Base-by-base conservation (phyloP, 192 early-diverging fungal species). In the Powellomyces hirtus region DNA sequence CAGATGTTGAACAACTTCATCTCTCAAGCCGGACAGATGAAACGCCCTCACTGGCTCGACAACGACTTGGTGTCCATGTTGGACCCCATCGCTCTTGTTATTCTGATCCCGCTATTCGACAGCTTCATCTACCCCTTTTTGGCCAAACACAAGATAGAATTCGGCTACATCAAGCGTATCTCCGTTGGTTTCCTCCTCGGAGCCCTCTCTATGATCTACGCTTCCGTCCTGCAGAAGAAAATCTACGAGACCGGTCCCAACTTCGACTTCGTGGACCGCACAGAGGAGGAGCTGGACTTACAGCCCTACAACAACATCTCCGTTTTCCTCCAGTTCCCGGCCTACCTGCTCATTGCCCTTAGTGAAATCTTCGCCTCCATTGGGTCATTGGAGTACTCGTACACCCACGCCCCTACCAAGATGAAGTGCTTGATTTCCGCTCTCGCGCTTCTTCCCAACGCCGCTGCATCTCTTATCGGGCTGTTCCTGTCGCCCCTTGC, bases 101-200 rank as follows among this genome's bases (percentile, higher is more conserved):
- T 51, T 50, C 67, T 84, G 13, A 90, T 90, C 59, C 90, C 90
- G 20, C 69, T 91, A 45, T 85, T 91, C 53, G 88, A 91, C 75
- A 65, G 62, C 33, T 20, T 80, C 46, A 57, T 88, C 42, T 89
- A 88, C 77, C 90, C 90, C 2, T 44, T 49, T 30, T 59, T 90
- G 57, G 77, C 77, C 59, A 75, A 78, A 49, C 59, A 72, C 31
- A 84, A 85, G 24, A 59, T 81, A 35, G 64, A 74, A 18, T 64
- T 90, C 44, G 72, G 84, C 31, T 89, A 89, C 16, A 75, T 92
- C 35, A 51, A 74, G 38, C 84, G 89, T 46, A 90, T 92, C 45
- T 68, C 81, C 33, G 62, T 88, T 37, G 90, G 90, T 27, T 90
- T 92, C 75, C 51, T 87, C 34, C 77, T 88, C 18, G 75, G 76